Percentiles rank a stretch among this genome's conserved stretches.
phyloP scores from a whole-genome alignment of 2,329 filamentous ascomycete genomes.

The Fonsecaea pedrosoi region DNA sequence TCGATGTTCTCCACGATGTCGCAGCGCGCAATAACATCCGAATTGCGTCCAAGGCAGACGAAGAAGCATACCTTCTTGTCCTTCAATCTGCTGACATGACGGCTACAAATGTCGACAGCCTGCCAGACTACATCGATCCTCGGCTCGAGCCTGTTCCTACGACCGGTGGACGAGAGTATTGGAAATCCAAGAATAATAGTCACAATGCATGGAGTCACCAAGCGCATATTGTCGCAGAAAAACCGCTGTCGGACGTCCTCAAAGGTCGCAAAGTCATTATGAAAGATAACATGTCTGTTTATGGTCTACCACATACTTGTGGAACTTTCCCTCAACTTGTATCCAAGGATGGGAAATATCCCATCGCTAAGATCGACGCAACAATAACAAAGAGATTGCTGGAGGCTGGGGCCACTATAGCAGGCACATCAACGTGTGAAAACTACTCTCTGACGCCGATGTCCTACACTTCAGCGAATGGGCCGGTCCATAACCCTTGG shows the following conservation, averaged over 20 bases:
- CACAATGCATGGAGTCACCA: conserved; percentile 55
- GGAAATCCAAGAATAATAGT: conserved; percentile 46
- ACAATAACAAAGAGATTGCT: conserved; percentile 47
- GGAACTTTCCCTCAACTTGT: conserved; percentile 46
- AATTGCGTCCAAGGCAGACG: conserved; percentile 33
- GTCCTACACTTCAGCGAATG: conserved; percentile 48
- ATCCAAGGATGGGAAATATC: conserved; percentile 41
- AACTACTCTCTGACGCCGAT: conserved; percentile 49
- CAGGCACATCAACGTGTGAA: conserved; percentile 49
- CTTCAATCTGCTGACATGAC: conserved; percentile 42
- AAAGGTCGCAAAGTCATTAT: conserved; percentile 44
- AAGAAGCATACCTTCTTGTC: conserved; percentile 41
- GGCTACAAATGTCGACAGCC: conserved; percentile 41
- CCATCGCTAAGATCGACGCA: conserved; percentile 47
- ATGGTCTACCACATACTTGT: conserved; percentile 46
- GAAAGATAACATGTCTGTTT: conserved; percentile 49
- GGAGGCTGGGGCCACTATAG: conserved; percentile 45
- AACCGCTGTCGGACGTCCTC: conserved; percentile 40
- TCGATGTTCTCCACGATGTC: conserved; percentile 37
- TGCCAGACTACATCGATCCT: conserved; percentile 49
- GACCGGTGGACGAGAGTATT: conserved; percentile 34
- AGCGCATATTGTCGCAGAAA: conserved; percentile 42
- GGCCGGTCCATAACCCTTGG: conserved; percentile 49
- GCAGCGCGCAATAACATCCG: conserved; percentile 34
- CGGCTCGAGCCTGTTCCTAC: conserved; percentile 42